Conservation (phyloP, 148 eudicot species). For the Heliamphora exappendiculata region DNA sequence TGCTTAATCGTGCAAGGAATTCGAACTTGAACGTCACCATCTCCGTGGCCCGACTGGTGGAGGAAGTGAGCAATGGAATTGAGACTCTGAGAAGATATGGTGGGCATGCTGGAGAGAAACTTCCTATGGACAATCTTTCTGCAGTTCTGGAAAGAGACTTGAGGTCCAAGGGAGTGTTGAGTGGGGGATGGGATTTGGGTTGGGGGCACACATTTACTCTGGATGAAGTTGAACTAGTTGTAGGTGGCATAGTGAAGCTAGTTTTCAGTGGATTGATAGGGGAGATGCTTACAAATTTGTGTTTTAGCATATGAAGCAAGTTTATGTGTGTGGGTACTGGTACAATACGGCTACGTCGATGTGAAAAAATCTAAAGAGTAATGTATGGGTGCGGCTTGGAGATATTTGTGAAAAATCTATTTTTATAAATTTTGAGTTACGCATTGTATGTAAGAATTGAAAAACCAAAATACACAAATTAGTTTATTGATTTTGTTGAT, state of each 20-base stretch:
- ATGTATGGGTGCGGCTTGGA: no score
- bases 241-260: constrained; percentile 41
- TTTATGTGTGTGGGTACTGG: no score
- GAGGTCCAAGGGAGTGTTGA: constrained; percentile 23
- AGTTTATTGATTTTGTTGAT: no score
- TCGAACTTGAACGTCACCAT: constrained; percentile 17
- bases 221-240: constrained; percentile 43
- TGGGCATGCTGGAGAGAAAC: constrained; percentile 15
- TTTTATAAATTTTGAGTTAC: no score
- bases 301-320: constrained; percentile 16
- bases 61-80: constrained; percentile 42
- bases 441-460: no score
- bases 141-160: constrained; percentile 43
- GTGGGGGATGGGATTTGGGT: constrained; percentile 50
- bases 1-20: constrained; percentile 3
- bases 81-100: constrained; percentile 32
- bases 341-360: no score
- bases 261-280: constrained; percentile 48
- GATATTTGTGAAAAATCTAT: no score
- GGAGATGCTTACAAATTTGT: constrained; percentile 34
- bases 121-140: constrained; percentile 27
- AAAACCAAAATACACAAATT: no score
- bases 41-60: constrained; percentile 32
- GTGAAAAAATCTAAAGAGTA: no score
- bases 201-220: constrained; percentile 43